Evolutionary conservation across 768 basidiomycete genomes (phyloP).

Genomic region (Kwoniella bestiolae): DNA sequence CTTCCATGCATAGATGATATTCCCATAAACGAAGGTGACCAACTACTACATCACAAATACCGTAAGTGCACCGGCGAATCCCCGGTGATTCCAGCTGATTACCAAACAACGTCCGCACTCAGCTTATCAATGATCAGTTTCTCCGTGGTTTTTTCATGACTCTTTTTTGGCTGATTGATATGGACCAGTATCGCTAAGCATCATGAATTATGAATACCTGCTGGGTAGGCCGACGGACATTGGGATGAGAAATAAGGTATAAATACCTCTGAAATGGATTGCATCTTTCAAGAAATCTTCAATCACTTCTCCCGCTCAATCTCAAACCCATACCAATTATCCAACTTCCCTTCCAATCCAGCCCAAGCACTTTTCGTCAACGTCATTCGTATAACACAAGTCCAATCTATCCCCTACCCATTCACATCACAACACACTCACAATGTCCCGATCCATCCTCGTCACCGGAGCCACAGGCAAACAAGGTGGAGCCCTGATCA

Average conservation of each 20-base stretch:
- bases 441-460: constrained; percentile 12
- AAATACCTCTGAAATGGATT: background rate
- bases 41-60: no score
- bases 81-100: no score
- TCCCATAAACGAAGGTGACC: no score
- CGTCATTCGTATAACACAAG: no score
- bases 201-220: background rate
- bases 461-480: constrained; percentile 20
- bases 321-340: no score
- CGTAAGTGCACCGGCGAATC: background rate
- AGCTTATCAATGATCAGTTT: background rate
- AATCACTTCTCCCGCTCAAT: background rate
- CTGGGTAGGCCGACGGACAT: no score
- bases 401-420: background rate
- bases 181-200: background rate
- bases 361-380: no score
- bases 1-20: no score
- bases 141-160: background rate
- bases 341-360: no score
- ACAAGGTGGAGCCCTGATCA: constrained; percentile 13
- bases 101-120: background rate
- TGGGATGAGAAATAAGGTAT: background rate
- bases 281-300: background rate
- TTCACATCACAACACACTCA: no score
- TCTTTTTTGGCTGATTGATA: background rate